phyloP scores from a whole-genome alignment of 768 basidiomycete genomes.

The Pleurotus citrinopileatus region DNA sequence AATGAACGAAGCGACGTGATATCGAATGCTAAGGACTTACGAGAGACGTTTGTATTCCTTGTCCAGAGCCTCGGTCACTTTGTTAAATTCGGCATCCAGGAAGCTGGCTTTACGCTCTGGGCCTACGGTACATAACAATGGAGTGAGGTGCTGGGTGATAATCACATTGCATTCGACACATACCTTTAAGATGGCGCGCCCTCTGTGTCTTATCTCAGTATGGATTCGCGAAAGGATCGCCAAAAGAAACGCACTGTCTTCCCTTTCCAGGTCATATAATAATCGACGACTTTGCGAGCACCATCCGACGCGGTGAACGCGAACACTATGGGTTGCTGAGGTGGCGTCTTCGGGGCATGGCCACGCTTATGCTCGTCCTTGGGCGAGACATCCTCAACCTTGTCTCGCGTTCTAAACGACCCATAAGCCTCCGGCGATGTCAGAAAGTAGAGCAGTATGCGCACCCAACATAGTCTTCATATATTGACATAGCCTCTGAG shows the following conservation, averaged over 20 bases:
- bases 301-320: constrained; percentile 39
- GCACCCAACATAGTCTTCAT: constrained; percentile 39
- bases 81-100: constrained; percentile 42
- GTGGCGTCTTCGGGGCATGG: constrained; percentile 15
- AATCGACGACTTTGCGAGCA: constrained; percentile 42
- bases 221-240: background rate
- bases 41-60: constrained; percentile 36
- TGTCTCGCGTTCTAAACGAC: constrained; percentile 6
- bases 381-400: constrained; percentile 11
- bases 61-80: constrained; percentile 38
- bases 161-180: too few species aligned
- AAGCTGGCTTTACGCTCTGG: constrained; percentile 27
- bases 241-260: constrained; percentile 29
- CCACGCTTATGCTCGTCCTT: constrained; percentile 18
- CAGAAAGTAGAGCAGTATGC: constrained; percentile 15
- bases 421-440: background rate
- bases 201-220: constrained; percentile 16
- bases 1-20: background rate
- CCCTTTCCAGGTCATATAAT: constrained; percentile 49
- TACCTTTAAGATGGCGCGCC: constrained; percentile 20
- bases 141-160: background rate
- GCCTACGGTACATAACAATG: constrained; percentile 18
- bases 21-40: constrained; percentile 21
- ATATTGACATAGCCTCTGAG: constrained; percentile 37
- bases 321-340: constrained; percentile 38